Percentiles rank a stretch among this genome's conserved stretches.
Conservation (phyloP, 768 basidiomycete genomes). For the Pleurotus citrinopileatus region DNA sequence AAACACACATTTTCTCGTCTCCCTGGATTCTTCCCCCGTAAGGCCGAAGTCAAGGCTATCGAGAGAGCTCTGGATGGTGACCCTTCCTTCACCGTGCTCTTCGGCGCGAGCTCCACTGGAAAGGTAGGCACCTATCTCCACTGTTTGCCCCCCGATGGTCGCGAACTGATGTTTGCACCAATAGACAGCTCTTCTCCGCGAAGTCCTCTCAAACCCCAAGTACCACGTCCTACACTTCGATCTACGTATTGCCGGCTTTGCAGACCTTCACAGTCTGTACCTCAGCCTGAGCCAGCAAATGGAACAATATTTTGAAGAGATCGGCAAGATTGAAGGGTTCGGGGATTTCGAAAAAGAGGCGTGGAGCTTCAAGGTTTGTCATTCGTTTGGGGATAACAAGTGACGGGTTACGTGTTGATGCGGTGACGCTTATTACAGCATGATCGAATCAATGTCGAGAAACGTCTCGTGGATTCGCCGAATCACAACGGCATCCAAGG, state of each 20-base stretch:
- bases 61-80: slow-evolving; percentile 66
- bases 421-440: slow-evolving; percentile 46
- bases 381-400: neutral
- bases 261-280: slow-evolving; percentile 76
- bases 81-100: slow-evolving; percentile 77
- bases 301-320: slow-evolving; percentile 73
- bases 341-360: slow-evolving; percentile 73
- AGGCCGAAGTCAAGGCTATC: slow-evolving; percentile 61
- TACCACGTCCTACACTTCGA: slow-evolving; percentile 86
- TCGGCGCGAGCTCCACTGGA: slow-evolving; percentile 79
- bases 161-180: neutral
- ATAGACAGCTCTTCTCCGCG: slow-evolving; percentile 75
- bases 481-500: slow-evolving; percentile 38
- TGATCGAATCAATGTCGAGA: slow-evolving; percentile 72
- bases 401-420: too few species aligned
- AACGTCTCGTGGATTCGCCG: slow-evolving; percentile 47
- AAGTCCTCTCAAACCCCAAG: slow-evolving; percentile 63
- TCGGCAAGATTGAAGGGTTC: slow-evolving; percentile 61
- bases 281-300: slow-evolving; percentile 75
- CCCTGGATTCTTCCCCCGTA: slow-evolving; percentile 71
- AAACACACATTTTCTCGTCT: slow-evolving; percentile 79
- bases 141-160: neutral
- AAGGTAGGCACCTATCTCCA: slow-evolving; percentile 55
- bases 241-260: slow-evolving; percentile 80
- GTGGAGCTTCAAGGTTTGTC: slow-evolving; percentile 71